Percentiles rank a stretch among this genome's conserved stretches.
These are phyloP conservation scores for Dryas octopetala DNA, from an alignment of 306 rosid species.

Conservation along the genomic window DNA sequence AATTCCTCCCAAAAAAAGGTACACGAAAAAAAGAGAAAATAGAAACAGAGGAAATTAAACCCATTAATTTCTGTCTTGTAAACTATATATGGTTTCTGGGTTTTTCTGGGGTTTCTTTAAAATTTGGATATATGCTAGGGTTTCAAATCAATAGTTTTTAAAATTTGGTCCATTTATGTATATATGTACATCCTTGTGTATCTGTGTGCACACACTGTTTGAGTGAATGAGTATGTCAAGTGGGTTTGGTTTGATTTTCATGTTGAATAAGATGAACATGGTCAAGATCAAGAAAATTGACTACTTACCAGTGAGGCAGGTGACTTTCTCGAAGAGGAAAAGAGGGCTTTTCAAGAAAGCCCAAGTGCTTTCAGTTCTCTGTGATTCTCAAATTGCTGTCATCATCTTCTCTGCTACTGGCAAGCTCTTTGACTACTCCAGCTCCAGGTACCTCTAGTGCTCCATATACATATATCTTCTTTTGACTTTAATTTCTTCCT, in stretches of 20 bases:
- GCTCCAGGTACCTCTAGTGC: slow-evolving; percentile 25
- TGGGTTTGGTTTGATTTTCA: not conserved
- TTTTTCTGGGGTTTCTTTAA: not conserved
- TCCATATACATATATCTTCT: too few species aligned
- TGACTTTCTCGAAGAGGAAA: slow-evolving; percentile 46
- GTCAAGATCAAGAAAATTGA: slow-evolving; percentile 39
- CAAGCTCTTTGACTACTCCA: slow-evolving; percentile 40
- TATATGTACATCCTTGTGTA: too few species aligned
- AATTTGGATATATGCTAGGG: slow-evolving; percentile 10
- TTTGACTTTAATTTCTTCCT: too few species aligned
- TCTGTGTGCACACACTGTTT: too few species aligned
- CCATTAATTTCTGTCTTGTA: not conserved
- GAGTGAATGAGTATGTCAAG: too few species aligned
- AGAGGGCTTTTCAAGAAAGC: slow-evolving; percentile 47
- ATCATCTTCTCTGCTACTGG: slow-evolving; percentile 45
- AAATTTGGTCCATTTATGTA: too few species aligned
- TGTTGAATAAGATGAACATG: slow-evolving; percentile 28
- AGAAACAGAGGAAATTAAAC: too few species aligned
- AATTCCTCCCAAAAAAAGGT: not conserved
- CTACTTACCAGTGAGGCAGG: slow-evolving; percentile 45
- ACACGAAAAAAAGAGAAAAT: not conserved
- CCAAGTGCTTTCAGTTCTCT: slow-evolving; percentile 41
- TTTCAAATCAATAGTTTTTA: not conserved
- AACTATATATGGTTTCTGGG: slow-evolving; percentile 2
- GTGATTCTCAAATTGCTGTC: slow-evolving; percentile 43